phyloP scores from a whole-genome alignment of 768 basidiomycete species.

The Suillus decipiens region DNA sequence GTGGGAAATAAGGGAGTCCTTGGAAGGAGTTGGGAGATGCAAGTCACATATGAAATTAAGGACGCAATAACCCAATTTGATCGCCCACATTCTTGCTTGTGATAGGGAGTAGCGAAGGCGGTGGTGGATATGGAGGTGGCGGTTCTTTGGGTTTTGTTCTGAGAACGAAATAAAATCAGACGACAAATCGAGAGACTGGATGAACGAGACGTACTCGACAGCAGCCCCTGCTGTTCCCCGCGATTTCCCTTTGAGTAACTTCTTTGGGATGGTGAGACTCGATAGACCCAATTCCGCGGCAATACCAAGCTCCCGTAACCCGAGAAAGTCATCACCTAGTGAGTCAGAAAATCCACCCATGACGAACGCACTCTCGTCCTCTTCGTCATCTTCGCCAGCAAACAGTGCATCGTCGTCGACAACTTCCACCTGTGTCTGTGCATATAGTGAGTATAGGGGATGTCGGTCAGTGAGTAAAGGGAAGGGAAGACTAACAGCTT shows the following conservation, averaged over 20 bases:
- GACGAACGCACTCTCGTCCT: slow-evolving; percentile 64
- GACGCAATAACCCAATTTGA: slow-evolving; percentile 84
- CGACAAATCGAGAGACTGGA: not conserved
- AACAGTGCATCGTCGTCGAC: slow-evolving; percentile 56
- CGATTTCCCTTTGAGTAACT: slow-evolving; percentile 67
- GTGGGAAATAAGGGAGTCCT: slow-evolving; percentile 5
- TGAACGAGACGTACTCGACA: slow-evolving; percentile 47
- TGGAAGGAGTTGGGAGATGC: slow-evolving; percentile 27
- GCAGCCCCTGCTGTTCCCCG: slow-evolving; percentile 39
- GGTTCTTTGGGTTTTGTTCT: slow-evolving; percentile 72
- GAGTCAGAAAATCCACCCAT: slow-evolving; percentile 88
- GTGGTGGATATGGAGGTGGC: slow-evolving; percentile 82
- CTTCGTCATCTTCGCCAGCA: slow-evolving; percentile 58
- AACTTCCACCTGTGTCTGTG: slow-evolving; percentile 42
- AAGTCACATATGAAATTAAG: slow-evolving; percentile 69
- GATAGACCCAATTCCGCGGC: slow-evolving; percentile 82
- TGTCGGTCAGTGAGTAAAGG: not conserved
- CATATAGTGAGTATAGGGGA: slow-evolving; percentile 1
- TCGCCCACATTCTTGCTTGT: slow-evolving; percentile 62
- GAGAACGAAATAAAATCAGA: slow-evolving; percentile 1
- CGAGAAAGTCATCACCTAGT: slow-evolving; percentile 92
- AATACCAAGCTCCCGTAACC: slow-evolving; percentile 84
- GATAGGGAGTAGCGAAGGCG: slow-evolving; percentile 78
- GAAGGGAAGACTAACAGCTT: slow-evolving; percentile 57
- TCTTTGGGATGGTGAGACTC: slow-evolving; percentile 76